These are phyloP conservation scores for Pterula multifida DNA, from an alignment of 1,284 basidiomycete species.

Conservation along the genomic window DNA sequence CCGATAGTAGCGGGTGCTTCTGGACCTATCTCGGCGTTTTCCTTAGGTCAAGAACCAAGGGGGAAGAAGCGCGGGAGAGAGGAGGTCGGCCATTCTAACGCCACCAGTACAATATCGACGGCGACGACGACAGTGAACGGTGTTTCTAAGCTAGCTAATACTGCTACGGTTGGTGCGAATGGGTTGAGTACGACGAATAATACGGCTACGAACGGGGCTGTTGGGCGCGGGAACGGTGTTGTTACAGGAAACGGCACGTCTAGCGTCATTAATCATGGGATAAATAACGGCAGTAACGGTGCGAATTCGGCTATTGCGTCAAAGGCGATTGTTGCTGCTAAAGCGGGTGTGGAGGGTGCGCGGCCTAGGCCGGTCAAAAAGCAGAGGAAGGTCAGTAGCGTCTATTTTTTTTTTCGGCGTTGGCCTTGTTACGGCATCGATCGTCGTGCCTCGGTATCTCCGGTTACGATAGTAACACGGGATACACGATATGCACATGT, in stretches of 20 bases:
- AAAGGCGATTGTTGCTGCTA: slow-evolving; percentile 30
- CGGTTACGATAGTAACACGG: too few species aligned
- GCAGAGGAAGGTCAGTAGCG: slow-evolving; percentile 51
- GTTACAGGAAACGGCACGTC: slow-evolving; percentile 6
- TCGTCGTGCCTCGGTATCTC: too few species aligned
- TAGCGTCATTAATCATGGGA: slow-evolving; percentile 8
- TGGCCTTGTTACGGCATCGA: slow-evolving; percentile 2
- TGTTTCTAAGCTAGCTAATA: too few species aligned
- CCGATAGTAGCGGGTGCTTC: not conserved
- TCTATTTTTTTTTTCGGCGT: slow-evolving; percentile 10
- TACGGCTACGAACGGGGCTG: slow-evolving; percentile 17
- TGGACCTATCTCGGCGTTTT: not conserved
- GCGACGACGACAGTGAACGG: too few species aligned
- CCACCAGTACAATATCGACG: too few species aligned
- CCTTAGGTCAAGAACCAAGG: too few species aligned
- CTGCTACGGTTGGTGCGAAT: slow-evolving; percentile 11
- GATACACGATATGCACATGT: too few species aligned
- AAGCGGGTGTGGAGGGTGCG: slow-evolving; percentile 40
- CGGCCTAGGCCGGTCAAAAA: slow-evolving; percentile 66
- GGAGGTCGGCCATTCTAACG: slow-evolving; percentile 15
- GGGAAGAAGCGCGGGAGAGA: slow-evolving; percentile 44
- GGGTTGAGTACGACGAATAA: slow-evolving; percentile 10
- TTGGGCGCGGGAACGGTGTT: not conserved
- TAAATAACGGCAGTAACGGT: slow-evolving; percentile 10
- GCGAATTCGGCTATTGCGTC: slow-evolving; percentile 12